Percentiles rank a stretch among this genome's conserved stretches.
Evolutionary conservation across 163 green algal species (phyloP).

Genomic region (Scenedesmus sp.): DNA sequence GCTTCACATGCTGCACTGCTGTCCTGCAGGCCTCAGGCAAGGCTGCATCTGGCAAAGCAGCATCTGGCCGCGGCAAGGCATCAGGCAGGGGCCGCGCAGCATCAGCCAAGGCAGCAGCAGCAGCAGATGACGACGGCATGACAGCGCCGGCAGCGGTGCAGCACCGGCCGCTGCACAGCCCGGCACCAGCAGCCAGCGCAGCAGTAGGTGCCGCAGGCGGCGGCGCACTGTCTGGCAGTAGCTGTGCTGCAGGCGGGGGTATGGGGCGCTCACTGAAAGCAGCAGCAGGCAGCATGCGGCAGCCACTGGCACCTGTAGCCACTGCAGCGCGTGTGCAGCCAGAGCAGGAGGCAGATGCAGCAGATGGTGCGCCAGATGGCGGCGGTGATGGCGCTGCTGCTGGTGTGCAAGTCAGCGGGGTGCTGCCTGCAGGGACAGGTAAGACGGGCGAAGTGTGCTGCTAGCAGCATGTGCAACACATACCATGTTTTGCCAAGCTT

Average conservation of each 20-base stretch:
- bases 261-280: not conserved
- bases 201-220: slow-evolving; percentile 1
- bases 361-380: not conserved
- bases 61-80: not conserved
- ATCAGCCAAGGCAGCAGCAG: slow-evolving; percentile 28
- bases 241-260: slow-evolving; percentile 20
- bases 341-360: not conserved
- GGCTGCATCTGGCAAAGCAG: slow-evolving; percentile 18
- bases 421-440: not conserved
- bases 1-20: not conserved
- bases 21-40: slow-evolving; percentile 6
- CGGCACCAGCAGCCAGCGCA: not conserved
- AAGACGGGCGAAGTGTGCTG: not conserved
- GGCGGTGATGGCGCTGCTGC: not conserved
- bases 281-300: slow-evolving; percentile 1
- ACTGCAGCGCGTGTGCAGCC: not conserved
- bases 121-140: not conserved
- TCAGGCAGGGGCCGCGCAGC: not conserved
- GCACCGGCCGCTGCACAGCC: not conserved
- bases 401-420: not conserved
- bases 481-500: not conserved
- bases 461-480: not conserved
- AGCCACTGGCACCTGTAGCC: slow-evolving; percentile 2
- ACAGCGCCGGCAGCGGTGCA: slow-evolving; percentile 13
- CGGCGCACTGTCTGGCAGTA: slow-evolving; percentile 29